A percentile compares a stretch with the other conserved stretches of the same genome.
phyloP scores from a whole-genome alignment of 805 yeast species.

The Dipodascus geniculatus region DNA sequence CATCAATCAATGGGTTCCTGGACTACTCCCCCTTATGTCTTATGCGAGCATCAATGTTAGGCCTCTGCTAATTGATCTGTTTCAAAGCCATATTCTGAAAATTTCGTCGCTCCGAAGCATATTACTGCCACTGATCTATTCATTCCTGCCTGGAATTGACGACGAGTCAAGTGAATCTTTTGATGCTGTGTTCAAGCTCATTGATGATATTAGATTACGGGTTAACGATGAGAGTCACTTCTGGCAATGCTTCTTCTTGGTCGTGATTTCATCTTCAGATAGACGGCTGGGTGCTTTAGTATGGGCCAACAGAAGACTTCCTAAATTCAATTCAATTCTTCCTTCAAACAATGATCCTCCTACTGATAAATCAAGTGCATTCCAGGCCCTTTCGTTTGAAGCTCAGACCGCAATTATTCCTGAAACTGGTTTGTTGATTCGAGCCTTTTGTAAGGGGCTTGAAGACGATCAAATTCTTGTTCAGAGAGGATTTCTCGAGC shows the following conservation, averaged over 20 bases:
- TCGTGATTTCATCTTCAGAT: conserved; percentile 69
- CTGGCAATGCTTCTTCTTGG: conserved; percentile 74
- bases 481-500: conserved; percentile 80
- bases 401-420: conserved; percentile 57
- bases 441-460: conserved; percentile 65
- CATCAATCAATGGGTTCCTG: conserved; percentile 80
- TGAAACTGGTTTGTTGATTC: conserved; percentile 64
- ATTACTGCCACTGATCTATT: conserved; percentile 57
- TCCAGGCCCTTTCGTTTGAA: conserved; percentile 29
- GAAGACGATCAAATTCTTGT: conserved; percentile 57
- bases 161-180: conserved; percentile 85
- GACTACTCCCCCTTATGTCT: conserved; percentile 78
- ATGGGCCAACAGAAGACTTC: conserved; percentile 59
- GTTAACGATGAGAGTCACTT: conserved; percentile 60
- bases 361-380: conserved; percentile 24
- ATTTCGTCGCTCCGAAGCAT: conserved; percentile 45
- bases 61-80: conserved; percentile 58
- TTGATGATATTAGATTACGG: conserved; percentile 47
- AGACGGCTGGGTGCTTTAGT: conserved; percentile 72
- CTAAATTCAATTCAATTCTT: conserved; percentile 32
- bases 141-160: conserved; percentile 79
- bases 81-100: conserved; percentile 41
- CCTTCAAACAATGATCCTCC: conserved; percentile 11
- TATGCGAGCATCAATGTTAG: conserved; percentile 84
- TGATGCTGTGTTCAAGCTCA: conserved; percentile 42